Evolutionary conservation across 1,139 yeast species (phyloP), one percentile per base, ranked within the genome.

Genomic region (Kluyveromyces sp.): DNA sequence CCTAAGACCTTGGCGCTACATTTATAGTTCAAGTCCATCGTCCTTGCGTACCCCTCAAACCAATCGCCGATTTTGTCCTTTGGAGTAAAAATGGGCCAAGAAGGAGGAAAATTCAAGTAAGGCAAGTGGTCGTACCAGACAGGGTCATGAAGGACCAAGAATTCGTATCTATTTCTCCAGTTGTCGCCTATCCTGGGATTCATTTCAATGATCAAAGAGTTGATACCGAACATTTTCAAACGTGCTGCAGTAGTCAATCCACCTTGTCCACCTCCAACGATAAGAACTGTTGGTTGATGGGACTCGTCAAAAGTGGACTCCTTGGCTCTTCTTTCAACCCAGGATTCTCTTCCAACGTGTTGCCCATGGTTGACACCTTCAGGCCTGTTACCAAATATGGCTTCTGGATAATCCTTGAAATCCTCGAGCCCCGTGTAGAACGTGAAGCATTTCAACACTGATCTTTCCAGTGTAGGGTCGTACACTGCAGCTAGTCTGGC

Each of bases 261-360:
- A 42, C 69, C 67, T 49, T 70, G 74, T 17, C 74, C 74, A 41
- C 71, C 74, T 34, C 74, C 74, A 34, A 69, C 70, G 47, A 70
- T 59, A 29, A 70, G 56, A 15, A 69, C 74, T 9, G 63, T 45
- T 3, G 73, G 73, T 45, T 68, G 66, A 43, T 62, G 60, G 2
- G 51, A 53, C 8, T 51, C 60, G 19, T 55, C 60, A 51, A 60
- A 65, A 12, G 50, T 54, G 40, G 51, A 50, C 29, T 63, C 65
- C 12, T 51, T 51, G 40, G 44, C 46, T 49, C 70, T 51, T 40
- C 48, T 49, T 47, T 65, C 64, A 33, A 55, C 35, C 68, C 67
- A 62, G 20, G 69, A 58, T 46, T 59, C 49, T 51, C 70, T 56
- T 39, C 60, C 58, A 31, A 56, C 43, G 45, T 65, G 64, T 47